phyloP scores from a whole-genome alignment of 441 rosid genomes.

The Bruguiera hainesii region DNA sequence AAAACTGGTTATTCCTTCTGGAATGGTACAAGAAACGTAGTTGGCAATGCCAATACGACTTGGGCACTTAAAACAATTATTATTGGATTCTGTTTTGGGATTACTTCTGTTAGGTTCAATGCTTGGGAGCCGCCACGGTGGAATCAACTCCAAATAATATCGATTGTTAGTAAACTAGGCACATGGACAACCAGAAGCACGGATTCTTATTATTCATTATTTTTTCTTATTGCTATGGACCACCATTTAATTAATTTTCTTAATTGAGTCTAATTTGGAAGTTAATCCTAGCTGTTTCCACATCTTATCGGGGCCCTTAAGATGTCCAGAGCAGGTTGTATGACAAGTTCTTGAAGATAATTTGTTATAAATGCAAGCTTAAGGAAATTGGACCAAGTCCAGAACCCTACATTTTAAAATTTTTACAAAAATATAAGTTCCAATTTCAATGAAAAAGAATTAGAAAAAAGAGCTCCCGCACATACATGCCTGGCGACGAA shows the following conservation, averaged over 20 bases:
- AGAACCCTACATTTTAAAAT: too few species aligned
- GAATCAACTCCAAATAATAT: conserved; percentile 19
- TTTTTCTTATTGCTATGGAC: conserved; percentile 10
- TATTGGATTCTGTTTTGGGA: conserved; percentile 7
- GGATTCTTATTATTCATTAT: background rate
- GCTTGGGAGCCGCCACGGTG: conserved; percentile 27
- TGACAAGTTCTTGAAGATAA: background rate
- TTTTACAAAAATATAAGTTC: too few species aligned
- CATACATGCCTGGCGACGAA: too few species aligned
- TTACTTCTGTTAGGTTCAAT: conserved; percentile 23
- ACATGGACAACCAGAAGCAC: background rate
- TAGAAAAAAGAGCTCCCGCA: too few species aligned
- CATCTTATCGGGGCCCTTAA: conserved; percentile 20
- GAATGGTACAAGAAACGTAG: too few species aligned
- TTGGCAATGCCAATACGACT: conserved; percentile 9
- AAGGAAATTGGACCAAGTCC: too few species aligned
- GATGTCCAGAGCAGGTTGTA: conserved; percentile 9
- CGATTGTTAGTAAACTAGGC: conserved; percentile 7
- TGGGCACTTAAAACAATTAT: background rate
- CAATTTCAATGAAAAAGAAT: too few species aligned
- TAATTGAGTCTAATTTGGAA: conserved; percentile 4
- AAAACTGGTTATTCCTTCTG: background rate
- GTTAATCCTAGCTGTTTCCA: conserved; percentile 31
- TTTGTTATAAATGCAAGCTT: too few species aligned
- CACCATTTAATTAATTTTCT: conserved; percentile 8